Base-by-base conservation (phyloP, 108 stramenopile species). In the Fistulifera solaris region DNA sequence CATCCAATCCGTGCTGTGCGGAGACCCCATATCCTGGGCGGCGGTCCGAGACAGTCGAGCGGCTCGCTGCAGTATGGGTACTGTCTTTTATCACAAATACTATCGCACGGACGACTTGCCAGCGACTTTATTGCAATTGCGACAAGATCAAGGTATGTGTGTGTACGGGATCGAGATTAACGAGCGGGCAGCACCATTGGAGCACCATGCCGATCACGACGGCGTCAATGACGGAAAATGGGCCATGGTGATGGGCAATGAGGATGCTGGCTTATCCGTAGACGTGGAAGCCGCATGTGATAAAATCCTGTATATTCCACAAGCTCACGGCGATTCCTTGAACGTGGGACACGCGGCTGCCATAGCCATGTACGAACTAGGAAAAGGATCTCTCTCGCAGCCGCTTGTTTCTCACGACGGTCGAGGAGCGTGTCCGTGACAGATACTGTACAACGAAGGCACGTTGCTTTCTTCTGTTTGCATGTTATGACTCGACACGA, bases 61-160 rank as follows among this genome's bases (percentile, higher is more conserved):
- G n/a, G 62, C 62, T 8, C 52, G 62, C 10, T 63, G 62, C 27
- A 63, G 62, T 35, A 63, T 63, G 62, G 62, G 62, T 26, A 63
- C 62, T 0, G 48, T 63, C 45, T 63, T 54, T 50, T 55, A 63
- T 47, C 62, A 55, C 21, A 23, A 31, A n/a, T 63, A 25, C 24
- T 63, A 38, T 27, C 41, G 54, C 54, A 31, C n/a, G 8, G 16
- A 28, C 47, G 26, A 59, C 3, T 14, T 35, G 6, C 44, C 1
- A 1, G 38, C 38, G 16, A 14, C 31, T 15, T 54, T 18, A 5
- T 35, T 54, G 13, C 25, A 28, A 2, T 1, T 21, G 15, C 31
- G 54, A 21, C 42, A 38, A 40, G 1, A 15, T 0, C 4, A 21
- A 0, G 51, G 53, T 0, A 55, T 63, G 22, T 17, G 28, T 7